These are phyloP conservation scores for Penicillium capsulatum DNA, from an alignment of 2,329 filamentous ascomycete genomes.

Conservation along the genomic window DNA sequence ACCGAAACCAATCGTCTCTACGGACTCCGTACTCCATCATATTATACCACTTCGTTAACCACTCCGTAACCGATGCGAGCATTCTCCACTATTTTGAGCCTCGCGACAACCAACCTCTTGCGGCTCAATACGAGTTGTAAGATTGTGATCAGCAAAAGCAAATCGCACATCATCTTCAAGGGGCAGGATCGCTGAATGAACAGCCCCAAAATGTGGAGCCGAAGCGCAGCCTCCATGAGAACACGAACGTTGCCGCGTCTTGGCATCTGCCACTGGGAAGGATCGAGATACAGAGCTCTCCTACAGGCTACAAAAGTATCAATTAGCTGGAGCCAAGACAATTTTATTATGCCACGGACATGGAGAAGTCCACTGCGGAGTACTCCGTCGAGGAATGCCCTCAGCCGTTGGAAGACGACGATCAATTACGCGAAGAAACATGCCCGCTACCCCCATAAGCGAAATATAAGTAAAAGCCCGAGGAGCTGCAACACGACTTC, in stretches of 20 bases:
- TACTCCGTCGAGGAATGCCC: background rate
- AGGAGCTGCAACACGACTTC: background rate
- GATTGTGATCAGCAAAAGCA: constrained; percentile 6
- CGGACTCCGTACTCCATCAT: no score
- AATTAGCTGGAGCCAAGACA: no score
- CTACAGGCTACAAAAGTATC: background rate
- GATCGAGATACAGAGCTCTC: background rate
- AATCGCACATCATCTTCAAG: constrained; percentile 1
- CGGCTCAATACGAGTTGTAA: constrained; percentile 6
- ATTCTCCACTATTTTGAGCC: no score
- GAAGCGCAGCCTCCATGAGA: background rate
- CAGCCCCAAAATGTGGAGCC: background rate
- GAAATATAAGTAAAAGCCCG: background rate
- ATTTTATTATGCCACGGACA: no score
- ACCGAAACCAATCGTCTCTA: no score
- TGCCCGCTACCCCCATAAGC: background rate
- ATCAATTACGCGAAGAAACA: background rate
- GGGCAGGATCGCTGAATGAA: constrained; percentile 1
- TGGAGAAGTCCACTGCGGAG: background rate
- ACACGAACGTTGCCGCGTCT: constrained; percentile 3
- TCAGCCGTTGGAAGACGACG: constrained; percentile 1
- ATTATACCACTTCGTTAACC: no score
- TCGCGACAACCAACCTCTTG: no score
- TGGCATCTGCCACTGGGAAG: background rate
- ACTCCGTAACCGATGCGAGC: no score